phyloP scores from a whole-genome alignment of 2,329 filamentous ascomycete genomes.

The Rhexocercosporidium sp. region DNA sequence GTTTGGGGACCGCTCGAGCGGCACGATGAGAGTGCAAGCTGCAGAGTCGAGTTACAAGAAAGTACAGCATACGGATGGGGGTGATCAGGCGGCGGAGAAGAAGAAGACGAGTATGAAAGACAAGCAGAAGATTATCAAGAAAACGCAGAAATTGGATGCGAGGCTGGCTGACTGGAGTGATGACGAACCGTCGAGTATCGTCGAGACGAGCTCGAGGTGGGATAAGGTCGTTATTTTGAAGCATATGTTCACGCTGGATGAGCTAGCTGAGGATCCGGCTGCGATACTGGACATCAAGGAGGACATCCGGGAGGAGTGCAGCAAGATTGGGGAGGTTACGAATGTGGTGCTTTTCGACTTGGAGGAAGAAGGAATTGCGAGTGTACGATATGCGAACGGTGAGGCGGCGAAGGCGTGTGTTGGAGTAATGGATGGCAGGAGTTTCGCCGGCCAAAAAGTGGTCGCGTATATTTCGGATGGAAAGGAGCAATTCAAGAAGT shows the following conservation, averaged over 20 bases:
- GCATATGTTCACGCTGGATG: constrained; percentile 88
- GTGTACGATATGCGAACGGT: constrained; percentile 77
- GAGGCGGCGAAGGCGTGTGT: constrained; percentile 77
- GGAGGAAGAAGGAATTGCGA: constrained; percentile 83
- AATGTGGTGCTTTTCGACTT: constrained; percentile 91
- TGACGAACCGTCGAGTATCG: constrained; percentile 70
- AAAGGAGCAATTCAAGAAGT: constrained; percentile 75
- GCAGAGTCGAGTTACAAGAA: constrained; percentile 94
- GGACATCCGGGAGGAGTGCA: constrained; percentile 89
- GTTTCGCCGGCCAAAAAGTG: constrained; percentile 75
- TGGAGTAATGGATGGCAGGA: constrained; percentile 77
- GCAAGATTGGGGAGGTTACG: constrained; percentile 84
- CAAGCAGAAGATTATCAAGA: constrained; percentile 88
- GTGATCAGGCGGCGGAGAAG: constrained; percentile 43
- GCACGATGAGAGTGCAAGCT: constrained; percentile 78
- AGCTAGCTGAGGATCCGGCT: constrained; percentile 83
- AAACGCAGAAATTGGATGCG: constrained; percentile 88
- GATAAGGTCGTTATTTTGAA: constrained; percentile 87
- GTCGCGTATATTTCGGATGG: constrained; percentile 74
- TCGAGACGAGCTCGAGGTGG: constrained; percentile 63
- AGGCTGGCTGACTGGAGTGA: constrained; percentile 96
- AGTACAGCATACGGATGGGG: constrained; percentile 66
- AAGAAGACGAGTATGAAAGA: constrained; percentile 64
- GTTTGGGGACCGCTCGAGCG: constrained; percentile 56
- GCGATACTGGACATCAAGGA: constrained; percentile 91